Conservation (phyloP, 2,329 filamentous ascomycete species). For the Epichloe uncinata region DNA sequence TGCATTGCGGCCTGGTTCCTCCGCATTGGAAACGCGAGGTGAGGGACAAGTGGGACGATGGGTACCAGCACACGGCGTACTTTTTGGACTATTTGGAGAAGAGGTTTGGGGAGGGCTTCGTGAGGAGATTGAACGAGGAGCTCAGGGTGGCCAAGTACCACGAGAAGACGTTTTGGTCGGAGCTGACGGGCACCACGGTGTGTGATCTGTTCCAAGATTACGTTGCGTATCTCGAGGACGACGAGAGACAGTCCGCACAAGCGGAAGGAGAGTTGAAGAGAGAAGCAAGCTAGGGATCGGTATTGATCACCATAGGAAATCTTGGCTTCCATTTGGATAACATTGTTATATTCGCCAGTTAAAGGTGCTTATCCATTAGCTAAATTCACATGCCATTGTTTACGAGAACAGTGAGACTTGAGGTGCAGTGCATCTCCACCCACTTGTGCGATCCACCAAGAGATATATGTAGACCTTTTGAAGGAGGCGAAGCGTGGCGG, state of each 20-base stretch:
- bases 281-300: no score
- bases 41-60: constrained; percentile 62
- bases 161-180: constrained; percentile 52
- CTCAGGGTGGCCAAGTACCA: constrained; percentile 51
- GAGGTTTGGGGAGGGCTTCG: constrained; percentile 44
- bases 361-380: no score
- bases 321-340: no score
- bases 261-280: no score
- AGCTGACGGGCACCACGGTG: constrained; percentile 53
- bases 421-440: no score
- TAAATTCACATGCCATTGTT: no score
- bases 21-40: constrained; percentile 65
- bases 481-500: not conserved
- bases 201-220: constrained; percentile 66
- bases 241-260: not conserved
- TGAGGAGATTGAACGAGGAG: constrained; percentile 53
- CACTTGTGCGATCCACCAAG: no score
- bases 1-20: constrained; percentile 58
- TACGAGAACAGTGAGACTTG: no score
- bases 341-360: no score
- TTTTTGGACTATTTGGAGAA: constrained; percentile 78
- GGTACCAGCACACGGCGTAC: constrained; percentile 84
- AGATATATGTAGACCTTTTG: not conserved
- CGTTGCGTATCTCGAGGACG: constrained; percentile 14
- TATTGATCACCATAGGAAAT: no score